These are phyloP conservation scores for Fusarium anthophilum DNA, from an alignment of 2,329 filamentous ascomycete species.

Conservation along the genomic window DNA sequence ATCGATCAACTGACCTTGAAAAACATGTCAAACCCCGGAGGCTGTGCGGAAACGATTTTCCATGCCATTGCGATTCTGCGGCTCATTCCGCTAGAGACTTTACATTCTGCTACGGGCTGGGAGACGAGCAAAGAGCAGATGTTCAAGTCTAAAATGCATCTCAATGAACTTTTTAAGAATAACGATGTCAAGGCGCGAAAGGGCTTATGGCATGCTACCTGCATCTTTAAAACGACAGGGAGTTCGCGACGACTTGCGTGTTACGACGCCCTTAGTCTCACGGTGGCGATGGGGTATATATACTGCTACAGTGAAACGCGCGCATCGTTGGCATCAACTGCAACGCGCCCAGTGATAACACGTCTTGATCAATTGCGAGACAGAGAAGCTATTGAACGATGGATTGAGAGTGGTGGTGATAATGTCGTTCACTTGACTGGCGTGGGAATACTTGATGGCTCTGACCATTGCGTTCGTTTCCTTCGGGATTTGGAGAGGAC, in stretches of 20 bases:
- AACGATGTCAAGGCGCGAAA: fast-evolving
- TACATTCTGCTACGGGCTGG: background rate
- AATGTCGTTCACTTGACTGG: background rate
- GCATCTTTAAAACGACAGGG: background rate
- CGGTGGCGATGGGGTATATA: background rate
- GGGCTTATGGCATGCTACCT: background rate
- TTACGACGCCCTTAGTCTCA: background rate
- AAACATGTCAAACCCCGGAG: fast-evolving
- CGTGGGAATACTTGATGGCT: background rate
- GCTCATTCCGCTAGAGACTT: background rate
- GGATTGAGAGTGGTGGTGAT: fast-evolving
- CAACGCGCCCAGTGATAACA: fast-evolving
- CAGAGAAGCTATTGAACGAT: fast-evolving
- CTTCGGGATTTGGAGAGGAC: background rate
- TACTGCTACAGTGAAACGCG: background rate
- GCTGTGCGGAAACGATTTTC: fast-evolving
- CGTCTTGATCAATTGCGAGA: background rate
- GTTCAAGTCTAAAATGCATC: background rate
- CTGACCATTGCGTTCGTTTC: background rate
- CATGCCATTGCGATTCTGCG: background rate
- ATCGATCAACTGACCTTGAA: fast-evolving
- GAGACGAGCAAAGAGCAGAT: background rate
- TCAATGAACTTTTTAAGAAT: background rate
- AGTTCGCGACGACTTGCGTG: background rate
- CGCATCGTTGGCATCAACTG: fast-evolving